Percentiles rank a stretch among this genome's conserved stretches.
Evolutionary conservation across 2,329 filamentous ascomycete species (phyloP).

Genomic region (Aureobasidium sp.): DNA sequence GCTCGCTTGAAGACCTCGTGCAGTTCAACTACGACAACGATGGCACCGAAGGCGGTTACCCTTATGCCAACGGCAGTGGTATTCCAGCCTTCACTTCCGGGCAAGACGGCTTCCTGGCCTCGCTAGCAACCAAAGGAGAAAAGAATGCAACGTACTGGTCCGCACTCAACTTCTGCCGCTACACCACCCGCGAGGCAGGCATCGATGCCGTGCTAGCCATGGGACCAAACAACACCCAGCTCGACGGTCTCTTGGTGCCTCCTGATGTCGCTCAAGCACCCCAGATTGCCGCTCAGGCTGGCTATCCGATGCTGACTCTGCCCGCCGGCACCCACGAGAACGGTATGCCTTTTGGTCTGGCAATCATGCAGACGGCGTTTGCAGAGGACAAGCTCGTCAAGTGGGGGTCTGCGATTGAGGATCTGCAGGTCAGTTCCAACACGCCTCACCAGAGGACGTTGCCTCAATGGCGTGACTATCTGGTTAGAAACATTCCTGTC

Average conservation of each 20-base stretch:
- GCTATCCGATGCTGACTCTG: slow-evolving; percentile 65
- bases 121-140: slow-evolving; percentile 52
- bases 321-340: slow-evolving; percentile 52
- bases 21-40: slow-evolving; percentile 53
- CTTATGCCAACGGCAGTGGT: slow-evolving; percentile 26
- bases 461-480: slow-evolving; percentile 34
- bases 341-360: slow-evolving; percentile 41
- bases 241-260: slow-evolving; percentile 62
- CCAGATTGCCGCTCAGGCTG: slow-evolving; percentile 67
- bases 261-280: slow-evolving; percentile 61
- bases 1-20: slow-evolving; percentile 58
- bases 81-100: slow-evolving; percentile 62
- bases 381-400: slow-evolving; percentile 28
- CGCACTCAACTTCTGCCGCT: slow-evolving; percentile 56
- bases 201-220: slow-evolving; percentile 59
- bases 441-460: slow-evolving; percentile 19
- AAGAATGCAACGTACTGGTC: slow-evolving; percentile 61
- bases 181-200: slow-evolving; percentile 54
- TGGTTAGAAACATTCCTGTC: slow-evolving; percentile 34
- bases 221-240: slow-evolving; percentile 34
- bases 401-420: slow-evolving; percentile 40
- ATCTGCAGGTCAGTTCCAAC: slow-evolving; percentile 25
- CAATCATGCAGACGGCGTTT: slow-evolving; percentile 31
- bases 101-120: slow-evolving; percentile 64
- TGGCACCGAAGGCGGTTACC: slow-evolving; percentile 58